phyloP scores from a whole-genome alignment of 2,329 filamentous ascomycete genomes.

The Cephalotrichum gorgonifer region DNA sequence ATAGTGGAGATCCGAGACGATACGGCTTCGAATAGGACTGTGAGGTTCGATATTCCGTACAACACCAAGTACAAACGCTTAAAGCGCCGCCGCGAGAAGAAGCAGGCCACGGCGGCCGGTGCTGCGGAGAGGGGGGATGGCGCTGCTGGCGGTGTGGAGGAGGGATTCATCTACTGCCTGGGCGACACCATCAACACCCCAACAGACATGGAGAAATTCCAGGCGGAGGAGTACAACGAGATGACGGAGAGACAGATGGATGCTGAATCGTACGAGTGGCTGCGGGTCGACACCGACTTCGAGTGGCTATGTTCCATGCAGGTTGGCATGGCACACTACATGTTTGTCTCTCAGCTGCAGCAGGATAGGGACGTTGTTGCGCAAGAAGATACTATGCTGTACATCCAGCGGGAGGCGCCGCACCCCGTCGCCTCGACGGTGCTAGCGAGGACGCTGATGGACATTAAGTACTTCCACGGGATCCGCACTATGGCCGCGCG shows the following conservation, averaged over 20 bases:
- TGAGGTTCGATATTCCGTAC: constrained; percentile 89
- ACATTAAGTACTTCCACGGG: constrained; percentile 85
- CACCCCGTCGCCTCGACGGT: constrained; percentile 83
- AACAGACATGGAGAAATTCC: constrained; percentile 77
- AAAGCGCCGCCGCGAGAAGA: constrained; percentile 73
- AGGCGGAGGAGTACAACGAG: constrained; percentile 76
- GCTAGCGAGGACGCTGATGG: constrained; percentile 79
- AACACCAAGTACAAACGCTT: constrained; percentile 98
- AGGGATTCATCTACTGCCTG: constrained; percentile 79
- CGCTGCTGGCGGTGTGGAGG: constrained; percentile 52
- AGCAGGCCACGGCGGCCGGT: constrained; percentile 35
- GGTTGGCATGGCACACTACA: constrained; percentile 78
- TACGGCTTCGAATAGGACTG: constrained; percentile 49
- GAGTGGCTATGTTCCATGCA: constrained; percentile 91
- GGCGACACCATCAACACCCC: constrained; percentile 80
- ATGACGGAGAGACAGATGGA: constrained; percentile 89
- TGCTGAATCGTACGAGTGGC: constrained; percentile 96
- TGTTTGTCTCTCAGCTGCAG: constrained; percentile 95
- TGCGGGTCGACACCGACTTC: constrained; percentile 94
- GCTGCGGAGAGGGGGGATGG: constrained; percentile 43
- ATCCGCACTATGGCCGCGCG: constrained; percentile 79
- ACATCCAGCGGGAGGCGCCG: constrained; percentile 54
- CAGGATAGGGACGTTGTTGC: constrained; percentile 95
- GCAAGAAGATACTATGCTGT: constrained; percentile 67
- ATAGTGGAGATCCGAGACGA: constrained; percentile 92